Base-by-base conservation (phyloP, 2,329 filamentous ascomycete species). In the Claviceps pusilla region DNA sequence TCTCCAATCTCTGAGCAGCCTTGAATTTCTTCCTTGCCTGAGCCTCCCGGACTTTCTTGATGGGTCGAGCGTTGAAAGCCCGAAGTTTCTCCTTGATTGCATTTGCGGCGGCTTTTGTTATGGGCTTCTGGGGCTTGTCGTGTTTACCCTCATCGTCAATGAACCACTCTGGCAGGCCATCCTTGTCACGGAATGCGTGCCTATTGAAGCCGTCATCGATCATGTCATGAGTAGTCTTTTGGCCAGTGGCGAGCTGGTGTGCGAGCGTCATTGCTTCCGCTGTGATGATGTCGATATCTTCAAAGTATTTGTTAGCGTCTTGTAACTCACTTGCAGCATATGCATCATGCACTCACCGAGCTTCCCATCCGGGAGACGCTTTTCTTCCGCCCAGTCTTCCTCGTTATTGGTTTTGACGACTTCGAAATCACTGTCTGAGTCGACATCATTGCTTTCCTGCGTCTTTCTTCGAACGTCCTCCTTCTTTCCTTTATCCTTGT, bases 41-140 rank as follows among this genome's bases (percentile, higher is more conserved):
- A 29, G 93, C 93, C 71, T 98, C 93, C 62, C 87, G 86, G 37
- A 98, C 93, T 76, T 98, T 98, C 79, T 98, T 98, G 80, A 97
- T 97, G 0, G 93, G 93, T 37, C 93, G 83, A 7, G 91, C 93
- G 67, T 98, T 97, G 62, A 95, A 80, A 0, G 93, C 90, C 37
- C 91, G 86, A 65, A 87, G 68, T 72, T 98, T 98, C 65, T 96
- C 91, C 69, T 93, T 90, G 74, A 98, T 96, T 2, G 93, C 93
- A 14, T 81, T 77, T 0, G 91, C 90, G 0, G 87, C 94, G 39
- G 89, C 89, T 62, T 93, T 93, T 51, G 84, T 89, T 63, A 95
- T 91, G n/a, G 93, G 94, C 56, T 88, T 86, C 59, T 93, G 84
- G 1, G 79, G 79, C 66, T 84, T 89, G 69, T 90, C 88, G 71